Conservation (phyloP, 225 moss, liverwort and hornwort genomes). For the Pleurozium schreberi region DNA sequence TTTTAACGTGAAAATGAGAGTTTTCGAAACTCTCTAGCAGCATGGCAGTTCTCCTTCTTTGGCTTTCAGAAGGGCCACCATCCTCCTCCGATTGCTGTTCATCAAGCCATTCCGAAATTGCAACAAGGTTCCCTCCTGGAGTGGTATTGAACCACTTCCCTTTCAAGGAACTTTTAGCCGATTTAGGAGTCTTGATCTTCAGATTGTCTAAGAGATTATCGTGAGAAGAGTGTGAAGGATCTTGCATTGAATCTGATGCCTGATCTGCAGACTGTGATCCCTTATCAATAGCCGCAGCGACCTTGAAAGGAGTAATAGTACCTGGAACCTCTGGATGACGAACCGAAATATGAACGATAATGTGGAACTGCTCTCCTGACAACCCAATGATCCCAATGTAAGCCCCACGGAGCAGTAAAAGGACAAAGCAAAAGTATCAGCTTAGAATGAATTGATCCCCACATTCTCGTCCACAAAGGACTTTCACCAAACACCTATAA, state of each 20-base stretch:
- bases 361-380: slow-evolving; percentile 91
- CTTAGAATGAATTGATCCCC: neutral
- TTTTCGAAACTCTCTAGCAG: slow-evolving; percentile 68
- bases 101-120: slow-evolving; percentile 35
- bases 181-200: slow-evolving; percentile 39
- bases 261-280: slow-evolving; percentile 12
- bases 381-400: slow-evolving; percentile 3
- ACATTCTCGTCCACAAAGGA: neutral
- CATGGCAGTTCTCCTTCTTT: slow-evolving; percentile 45
- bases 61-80: slow-evolving; percentile 31
- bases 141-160: slow-evolving; percentile 55
- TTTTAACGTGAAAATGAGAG: slow-evolving; percentile 74
- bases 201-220: slow-evolving; percentile 4
- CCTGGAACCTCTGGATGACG: slow-evolving; percentile 38
- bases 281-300: slow-evolving; percentile 68
- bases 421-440: neutral
- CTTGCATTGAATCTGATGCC: slow-evolving; percentile 17
- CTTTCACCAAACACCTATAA: neutral
- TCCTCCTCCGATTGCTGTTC: slow-evolving; percentile 6
- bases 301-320: slow-evolving; percentile 77
- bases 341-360: slow-evolving; percentile 67
- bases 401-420: neutral
- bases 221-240: slow-evolving; percentile 3
- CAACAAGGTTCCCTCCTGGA: slow-evolving; percentile 51
- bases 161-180: slow-evolving; percentile 41